These are phyloP conservation scores for Fusarium sp. DNA, from an alignment of 2,329 filamentous ascomycete genomes.

Conservation along the genomic window DNA sequence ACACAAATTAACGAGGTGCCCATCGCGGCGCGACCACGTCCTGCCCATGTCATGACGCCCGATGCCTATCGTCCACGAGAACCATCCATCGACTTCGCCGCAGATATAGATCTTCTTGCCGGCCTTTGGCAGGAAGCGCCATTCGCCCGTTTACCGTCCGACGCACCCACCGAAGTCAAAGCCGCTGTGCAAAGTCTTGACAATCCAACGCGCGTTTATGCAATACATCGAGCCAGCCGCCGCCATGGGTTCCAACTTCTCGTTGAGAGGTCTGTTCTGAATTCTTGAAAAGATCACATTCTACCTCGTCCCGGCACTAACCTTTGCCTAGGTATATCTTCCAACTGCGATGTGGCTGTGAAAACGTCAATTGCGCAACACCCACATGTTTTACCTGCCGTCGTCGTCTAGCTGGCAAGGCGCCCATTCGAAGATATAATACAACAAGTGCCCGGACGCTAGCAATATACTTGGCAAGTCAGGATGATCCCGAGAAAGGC, in stretches of 20 bases:
- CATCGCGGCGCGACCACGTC: constrained; percentile 21
- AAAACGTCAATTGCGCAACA: constrained; percentile 73
- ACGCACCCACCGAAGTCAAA: constrained; percentile 69
- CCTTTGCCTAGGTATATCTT: constrained; percentile 65
- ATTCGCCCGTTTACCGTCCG: constrained; percentile 68
- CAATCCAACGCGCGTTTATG: constrained; percentile 70
- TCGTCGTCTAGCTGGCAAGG: constrained; percentile 71
- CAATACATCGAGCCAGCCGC: constrained; percentile 68
- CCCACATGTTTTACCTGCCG: constrained; percentile 85
- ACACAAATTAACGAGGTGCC: constrained; percentile 5
- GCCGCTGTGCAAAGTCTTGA: constrained; percentile 68
- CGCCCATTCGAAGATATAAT: constrained; percentile 81
- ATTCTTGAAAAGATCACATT: too few relatives aligned
- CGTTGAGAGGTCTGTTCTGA: constrained; percentile 62
- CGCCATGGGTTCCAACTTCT: constrained; percentile 73
- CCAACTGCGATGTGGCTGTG: constrained; percentile 86
- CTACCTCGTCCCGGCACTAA: too few relatives aligned
- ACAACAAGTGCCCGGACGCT: constrained; percentile 83
- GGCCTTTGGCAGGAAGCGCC: constrained; percentile 71
- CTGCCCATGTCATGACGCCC: constrained; percentile 44
- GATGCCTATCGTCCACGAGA: constrained; percentile 32
- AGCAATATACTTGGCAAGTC: constrained; percentile 82
- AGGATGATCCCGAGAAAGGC: constrained; percentile 77
- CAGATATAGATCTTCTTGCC: constrained; percentile 62
- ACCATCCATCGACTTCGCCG: constrained; percentile 38